These are phyloP conservation scores for Saccharomyces hybrid DNA, from an alignment of 1,139 yeast genomes.

Conservation along the genomic window DNA sequence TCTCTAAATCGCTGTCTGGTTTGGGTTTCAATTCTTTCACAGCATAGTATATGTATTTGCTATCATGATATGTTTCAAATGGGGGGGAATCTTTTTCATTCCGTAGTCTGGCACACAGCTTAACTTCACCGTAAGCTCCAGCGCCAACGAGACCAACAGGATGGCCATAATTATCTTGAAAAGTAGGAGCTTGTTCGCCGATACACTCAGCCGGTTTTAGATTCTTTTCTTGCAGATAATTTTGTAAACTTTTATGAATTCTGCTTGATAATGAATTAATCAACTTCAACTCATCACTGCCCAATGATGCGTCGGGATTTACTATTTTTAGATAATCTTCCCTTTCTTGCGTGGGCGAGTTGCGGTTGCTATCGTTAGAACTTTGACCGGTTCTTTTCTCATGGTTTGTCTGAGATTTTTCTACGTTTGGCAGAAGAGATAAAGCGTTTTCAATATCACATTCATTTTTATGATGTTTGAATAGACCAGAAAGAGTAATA, in stretches of 20 bases:
- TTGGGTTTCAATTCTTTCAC: constrained; percentile 58
- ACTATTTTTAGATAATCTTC: constrained; percentile 22
- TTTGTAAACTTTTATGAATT: constrained; percentile 21
- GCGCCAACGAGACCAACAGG: constrained; percentile 54
- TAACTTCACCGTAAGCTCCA: constrained; percentile 61
- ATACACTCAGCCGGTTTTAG: constrained; percentile 17
- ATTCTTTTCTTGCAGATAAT: background rate
- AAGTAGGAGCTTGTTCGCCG: constrained; percentile 26
- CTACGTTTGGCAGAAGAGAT: constrained; percentile 18
- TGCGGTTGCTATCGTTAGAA: constrained; percentile 24
- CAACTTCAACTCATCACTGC: constrained; percentile 43
- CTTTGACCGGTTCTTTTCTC: constrained; percentile 19
- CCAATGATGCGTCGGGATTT: constrained; percentile 43
- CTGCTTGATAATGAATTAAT: constrained; percentile 42
- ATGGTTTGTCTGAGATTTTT: constrained; percentile 4
- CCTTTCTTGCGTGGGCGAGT: background rate
- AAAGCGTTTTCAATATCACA: constrained; percentile 21
- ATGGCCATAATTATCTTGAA: constrained; percentile 49
- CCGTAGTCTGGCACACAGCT: constrained; percentile 40
- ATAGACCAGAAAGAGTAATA: constrained; percentile 15
- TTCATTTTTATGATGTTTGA: constrained; percentile 21
- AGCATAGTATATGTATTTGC: constrained; percentile 42
- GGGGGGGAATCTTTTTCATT: constrained; percentile 24
- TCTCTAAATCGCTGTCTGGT: constrained; percentile 41
- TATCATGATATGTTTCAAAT: constrained; percentile 15